Evolutionary conservation across 2,329 filamentous ascomycete species (phyloP), one percentile per base, ranked within the genome.

Genomic region (Hypoxylon sp.): DNA sequence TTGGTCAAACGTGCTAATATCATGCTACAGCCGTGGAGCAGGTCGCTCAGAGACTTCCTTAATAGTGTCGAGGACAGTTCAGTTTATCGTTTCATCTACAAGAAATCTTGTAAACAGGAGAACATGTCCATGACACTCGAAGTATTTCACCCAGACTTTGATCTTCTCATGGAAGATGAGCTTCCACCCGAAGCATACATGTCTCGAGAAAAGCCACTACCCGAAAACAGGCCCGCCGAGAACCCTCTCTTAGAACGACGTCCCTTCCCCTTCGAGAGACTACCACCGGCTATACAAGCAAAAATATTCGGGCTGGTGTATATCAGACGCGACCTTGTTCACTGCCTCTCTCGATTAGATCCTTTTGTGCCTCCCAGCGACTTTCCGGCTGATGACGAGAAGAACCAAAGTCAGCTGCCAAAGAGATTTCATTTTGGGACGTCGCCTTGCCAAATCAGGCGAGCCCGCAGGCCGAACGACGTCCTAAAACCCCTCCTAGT

Each of bases 331-430:
- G 26, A 74, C 0, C 48, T 78, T 0, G 64, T 85, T 3, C 82
- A 85, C 56, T 79, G 75, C 20, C 70, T 84, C 1, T 83, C 81
- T 0, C 75, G 83, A 0, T 72, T 85, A 0, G 82, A 85, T 30
- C 75, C 73, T 0, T 70, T 64, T 5, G 58, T 70, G 1, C 56
- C 68, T 0, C 76, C 74, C 4, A 4, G 41, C 0, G 62, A 69
- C 15, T 72, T 15, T 65, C 71, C n/a, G 4, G 4, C 6, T 48
- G 66, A 49, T 30, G 63, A 22, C 54, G 60, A 5, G 20, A 34
- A 0, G 26, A 37, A 8, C 7, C 57, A 0, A 6, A 71, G 65
- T 6, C 68, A 72, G 1, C 75, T 81, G 0, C 69, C 75, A 0
- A 75, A 75, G 20, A 73, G 77, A 1, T 83, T 85, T 46, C 79